phyloP scores from a whole-genome alignment of 768 basidiomycete genomes.

The Royoungia palumana region DNA sequence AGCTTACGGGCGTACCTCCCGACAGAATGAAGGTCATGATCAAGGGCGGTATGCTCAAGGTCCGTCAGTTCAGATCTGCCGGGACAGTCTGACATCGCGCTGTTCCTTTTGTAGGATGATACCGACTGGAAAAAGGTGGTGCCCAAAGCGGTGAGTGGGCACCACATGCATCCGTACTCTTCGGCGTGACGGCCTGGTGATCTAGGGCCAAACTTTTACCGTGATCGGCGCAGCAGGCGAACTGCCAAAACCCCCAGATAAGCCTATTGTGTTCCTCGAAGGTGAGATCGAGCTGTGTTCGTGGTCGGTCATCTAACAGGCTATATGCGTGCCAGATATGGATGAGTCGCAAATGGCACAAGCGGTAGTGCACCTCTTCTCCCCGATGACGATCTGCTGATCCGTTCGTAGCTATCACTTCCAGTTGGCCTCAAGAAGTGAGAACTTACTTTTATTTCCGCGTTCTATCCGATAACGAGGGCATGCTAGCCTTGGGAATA shows the following conservation, averaged over 20 bases:
- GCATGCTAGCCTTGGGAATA: slow-evolving; percentile 70
- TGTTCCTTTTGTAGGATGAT: slow-evolving; percentile 56
- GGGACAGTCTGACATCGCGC: background rate
- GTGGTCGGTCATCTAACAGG: slow-evolving; percentile 12
- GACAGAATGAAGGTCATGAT: slow-evolving; percentile 98
- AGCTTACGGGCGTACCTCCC: slow-evolving; percentile 78
- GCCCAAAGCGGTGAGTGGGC: slow-evolving; percentile 67
- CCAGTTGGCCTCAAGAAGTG: slow-evolving; percentile 83
- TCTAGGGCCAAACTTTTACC: slow-evolving; percentile 83
- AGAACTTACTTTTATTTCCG: slow-evolving; percentile 9
- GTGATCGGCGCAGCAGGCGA: slow-evolving; percentile 94
- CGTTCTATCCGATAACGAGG: background rate
- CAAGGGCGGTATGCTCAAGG: slow-evolving; percentile 89
- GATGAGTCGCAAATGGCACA: slow-evolving; percentile 75
- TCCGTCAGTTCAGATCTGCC: slow-evolving; percentile 25
- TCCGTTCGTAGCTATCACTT: slow-evolving; percentile 53
- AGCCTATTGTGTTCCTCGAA: slow-evolving; percentile 81
- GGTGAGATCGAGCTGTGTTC: slow-evolving; percentile 39
- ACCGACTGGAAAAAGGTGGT: slow-evolving; percentile 80
- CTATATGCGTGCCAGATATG: slow-evolving; percentile 59
- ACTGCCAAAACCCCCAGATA: slow-evolving; percentile 81
- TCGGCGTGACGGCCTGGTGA: slow-evolving; percentile 5
- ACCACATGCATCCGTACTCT: background rate
- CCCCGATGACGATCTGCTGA: background rate
- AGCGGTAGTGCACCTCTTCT: slow-evolving; percentile 48